Evolutionary conservation across 768 basidiomycete genomes (phyloP).

Genomic region (Paxillus ammoniavirescens): DNA sequence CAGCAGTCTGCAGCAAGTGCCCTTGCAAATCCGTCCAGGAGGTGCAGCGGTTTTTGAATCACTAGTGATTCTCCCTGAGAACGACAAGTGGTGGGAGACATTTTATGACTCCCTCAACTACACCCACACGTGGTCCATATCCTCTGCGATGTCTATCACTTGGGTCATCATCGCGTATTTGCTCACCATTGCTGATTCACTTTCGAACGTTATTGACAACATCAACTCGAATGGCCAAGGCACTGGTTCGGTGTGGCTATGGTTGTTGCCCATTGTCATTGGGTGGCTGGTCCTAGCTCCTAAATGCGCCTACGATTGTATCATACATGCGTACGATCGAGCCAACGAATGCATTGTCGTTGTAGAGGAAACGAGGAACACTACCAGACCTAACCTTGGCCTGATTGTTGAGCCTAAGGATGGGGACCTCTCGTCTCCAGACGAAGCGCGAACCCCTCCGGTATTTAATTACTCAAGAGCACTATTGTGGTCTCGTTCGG

Average conservation of each 20-base stretch:
- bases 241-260: conserved; percentile 42
- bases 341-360: neutral
- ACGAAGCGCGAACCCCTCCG: conserved; percentile 25
- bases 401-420: conserved; percentile 10
- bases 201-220: conserved; percentile 12
- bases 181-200: conserved; percentile 16
- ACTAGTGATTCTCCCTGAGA: conserved; percentile 40
- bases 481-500: conserved; percentile 18
- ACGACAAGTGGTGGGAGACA: conserved; percentile 42
- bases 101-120: conserved; percentile 35
- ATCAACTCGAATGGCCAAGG: conserved; percentile 36
- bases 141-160: conserved; percentile 37
- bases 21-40: conserved; percentile 32
- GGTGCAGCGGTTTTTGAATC: conserved; percentile 34
- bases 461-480: conserved; percentile 25
- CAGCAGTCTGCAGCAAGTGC: conserved; percentile 41
- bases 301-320: conserved; percentile 8
- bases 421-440: conserved; percentile 13
- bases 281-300: conserved; percentile 43
- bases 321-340: too few species aligned
- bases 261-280: conserved; percentile 40
- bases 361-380: neutral
- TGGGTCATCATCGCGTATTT: conserved; percentile 47
- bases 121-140: conserved; percentile 39
- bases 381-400: conserved; percentile 4